Evolutionary conservation across 78 protist genomes (phyloP).

Genomic region (Parvularia atlantis): DNA sequence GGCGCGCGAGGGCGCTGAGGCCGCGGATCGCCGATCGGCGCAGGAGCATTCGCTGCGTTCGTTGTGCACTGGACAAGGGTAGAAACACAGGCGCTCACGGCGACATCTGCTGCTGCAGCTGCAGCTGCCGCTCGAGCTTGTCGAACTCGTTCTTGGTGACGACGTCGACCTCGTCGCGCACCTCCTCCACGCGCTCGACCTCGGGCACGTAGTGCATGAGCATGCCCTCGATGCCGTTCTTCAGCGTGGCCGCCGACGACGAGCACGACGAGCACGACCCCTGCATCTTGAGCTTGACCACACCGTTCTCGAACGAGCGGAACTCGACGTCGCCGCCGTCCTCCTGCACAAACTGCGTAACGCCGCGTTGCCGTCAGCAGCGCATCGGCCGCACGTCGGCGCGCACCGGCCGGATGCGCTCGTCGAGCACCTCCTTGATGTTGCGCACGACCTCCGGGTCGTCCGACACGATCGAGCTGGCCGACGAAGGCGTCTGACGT

Average conservation of each 20-base stretch:
- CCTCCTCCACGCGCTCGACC: conserved; percentile 46
- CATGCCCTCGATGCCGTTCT: conserved; percentile 70
- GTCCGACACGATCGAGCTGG: neutral
- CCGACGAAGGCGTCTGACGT: neutral
- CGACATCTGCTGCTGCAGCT: too few relatives aligned
- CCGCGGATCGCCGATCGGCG: too few relatives aligned
- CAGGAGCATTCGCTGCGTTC: too few relatives aligned
- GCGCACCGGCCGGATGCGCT: conserved; percentile 57
- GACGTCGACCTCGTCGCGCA: neutral
- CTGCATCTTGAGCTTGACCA: conserved; percentile 18
- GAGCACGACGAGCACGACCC: conserved; percentile 44
- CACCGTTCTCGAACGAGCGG: conserved; percentile 26
- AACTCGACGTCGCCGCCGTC: conserved; percentile 73
- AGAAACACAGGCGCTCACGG: too few relatives aligned
- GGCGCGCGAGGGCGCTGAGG: too few relatives aligned
- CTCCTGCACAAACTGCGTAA: conserved; percentile 37
- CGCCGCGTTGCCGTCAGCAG: too few relatives aligned
- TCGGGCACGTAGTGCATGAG: conserved; percentile 77
- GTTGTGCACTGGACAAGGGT: too few relatives aligned
- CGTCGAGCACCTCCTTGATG: conserved; percentile 67
- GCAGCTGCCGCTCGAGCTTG: too few relatives aligned
- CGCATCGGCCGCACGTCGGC: too few relatives aligned
- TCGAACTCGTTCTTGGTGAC: too few relatives aligned
- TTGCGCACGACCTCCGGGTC: conserved; percentile 36
- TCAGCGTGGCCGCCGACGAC: conserved; percentile 47